phyloP scores from a whole-genome alignment of 495 filamentous ascomycete species.

The Penicillium malachiteum region DNA sequence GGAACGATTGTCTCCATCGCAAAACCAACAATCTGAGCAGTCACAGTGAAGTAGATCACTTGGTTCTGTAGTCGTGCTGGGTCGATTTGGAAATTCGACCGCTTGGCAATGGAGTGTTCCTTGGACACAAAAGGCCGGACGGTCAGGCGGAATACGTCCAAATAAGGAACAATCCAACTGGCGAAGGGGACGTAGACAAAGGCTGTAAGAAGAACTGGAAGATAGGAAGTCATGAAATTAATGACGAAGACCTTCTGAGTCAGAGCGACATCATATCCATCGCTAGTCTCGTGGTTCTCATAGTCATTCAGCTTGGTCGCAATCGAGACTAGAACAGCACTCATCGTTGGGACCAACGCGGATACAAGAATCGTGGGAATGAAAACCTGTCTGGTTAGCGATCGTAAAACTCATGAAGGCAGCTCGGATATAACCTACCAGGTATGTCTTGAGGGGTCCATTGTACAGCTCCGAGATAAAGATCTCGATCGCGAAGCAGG shows the following conservation, averaged over 20 bases:
- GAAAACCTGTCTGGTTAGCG: constrained; percentile 64
- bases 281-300: constrained; percentile 89
- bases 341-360: constrained; percentile 75
- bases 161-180: constrained; percentile 78
- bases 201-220: constrained; percentile 87
- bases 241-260: constrained; percentile 91
- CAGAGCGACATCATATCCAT: constrained; percentile 74
- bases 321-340: constrained; percentile 69
- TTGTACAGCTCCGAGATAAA: constrained; percentile 94
- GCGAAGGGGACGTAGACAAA: constrained; percentile 98
- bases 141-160: constrained; percentile 81
- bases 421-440: constrained; percentile 55
- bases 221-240: constrained; percentile 96
- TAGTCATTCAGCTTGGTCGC: constrained; percentile 78
- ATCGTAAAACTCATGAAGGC: neutral
- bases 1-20: constrained; percentile 85
- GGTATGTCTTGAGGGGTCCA: constrained; percentile 79
- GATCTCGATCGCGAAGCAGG: constrained; percentile 91
- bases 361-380: constrained; percentile 84
- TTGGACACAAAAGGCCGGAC: constrained; percentile 71
- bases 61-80: constrained; percentile 83
- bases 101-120: constrained; percentile 55
- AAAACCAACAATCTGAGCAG: constrained; percentile 87
- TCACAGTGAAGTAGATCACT: constrained; percentile 96
- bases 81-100: constrained; percentile 74